Base-by-base conservation (phyloP, 139 green algal species). In the Yamagishiella unicocca region DNA sequence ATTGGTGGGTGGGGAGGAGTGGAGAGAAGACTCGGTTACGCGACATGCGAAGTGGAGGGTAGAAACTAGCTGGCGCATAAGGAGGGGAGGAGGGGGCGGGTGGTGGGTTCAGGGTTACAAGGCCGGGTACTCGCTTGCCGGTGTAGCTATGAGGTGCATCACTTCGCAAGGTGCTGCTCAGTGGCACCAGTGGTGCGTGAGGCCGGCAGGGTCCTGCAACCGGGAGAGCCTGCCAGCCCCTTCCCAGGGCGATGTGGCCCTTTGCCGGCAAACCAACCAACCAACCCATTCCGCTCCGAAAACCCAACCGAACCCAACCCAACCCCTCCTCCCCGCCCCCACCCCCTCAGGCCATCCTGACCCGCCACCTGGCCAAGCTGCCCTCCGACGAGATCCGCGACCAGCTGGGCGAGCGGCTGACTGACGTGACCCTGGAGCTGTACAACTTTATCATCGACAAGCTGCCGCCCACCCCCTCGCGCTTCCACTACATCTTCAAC, bases 401-500 rank as follows among this genome's bases (percentile, higher is more conserved):
- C 83, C 62, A 90, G 83, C 61, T 91, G 46, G 73, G 84, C 33
- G 84, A 94, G 58, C 87, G 85, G 35, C 79, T 96, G 10, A 95
- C 92, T 8, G 88, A 93, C 37, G 81, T 89, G 58, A 96, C 94
- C 4, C 89, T 97, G 54, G 88, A 95, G 68, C 83, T 98, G 54
- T 97, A 98, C 92, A 92, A 95, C 81, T 92, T 92, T 90, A 96
- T 98, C 64, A 83, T 93, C 71, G 92, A 97, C 73, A 94, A 94
- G 84, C 90, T 98, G 81, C 94, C 94, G 10, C 93, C 95, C 35
- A 98, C 95, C 21, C 95, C 95, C 35, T 93, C 85, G 1, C 92
- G 94, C 77, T 98, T 98, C 90, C 94, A 96, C 83, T 98, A 98
- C 94, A 94, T 97, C 72, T 98, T 98, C 91, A 98, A 98, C 91